phyloP scores from a whole-genome alignment of 352 stramenopile genomes.

The Pythium plurisporium region DNA sequence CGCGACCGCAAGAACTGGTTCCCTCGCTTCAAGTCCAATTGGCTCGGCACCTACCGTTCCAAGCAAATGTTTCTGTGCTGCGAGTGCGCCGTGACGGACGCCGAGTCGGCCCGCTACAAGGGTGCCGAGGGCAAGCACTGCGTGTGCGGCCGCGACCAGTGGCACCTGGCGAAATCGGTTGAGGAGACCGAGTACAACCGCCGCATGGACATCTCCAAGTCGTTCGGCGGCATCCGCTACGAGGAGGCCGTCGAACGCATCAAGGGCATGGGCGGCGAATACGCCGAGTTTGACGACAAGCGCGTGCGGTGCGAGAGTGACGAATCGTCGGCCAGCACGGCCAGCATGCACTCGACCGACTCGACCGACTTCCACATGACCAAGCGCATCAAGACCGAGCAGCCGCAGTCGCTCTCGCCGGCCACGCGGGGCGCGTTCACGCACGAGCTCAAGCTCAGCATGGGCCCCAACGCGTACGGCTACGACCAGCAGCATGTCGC shows the following conservation, averaged over 20 bases:
- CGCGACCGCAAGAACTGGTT: conserved; percentile 86
- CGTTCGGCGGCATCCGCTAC: conserved; percentile 75
- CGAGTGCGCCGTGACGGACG: conserved; percentile 63
- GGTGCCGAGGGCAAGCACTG: conserved; percentile 81
- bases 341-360: conserved; percentile 19
- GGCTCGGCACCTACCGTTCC: conserved; percentile 80
- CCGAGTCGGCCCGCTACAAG: conserved; percentile 55
- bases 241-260: conserved; percentile 70
- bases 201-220: conserved; percentile 80
- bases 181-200: conserved; percentile 83
- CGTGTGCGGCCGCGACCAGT: conserved; percentile 73
- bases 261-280: conserved; percentile 46
- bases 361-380: conserved; percentile 9
- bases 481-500: conserved; percentile 11
- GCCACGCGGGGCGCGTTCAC: conserved; percentile 6
- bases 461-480: conserved; percentile 14
- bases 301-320: conserved; percentile 37
- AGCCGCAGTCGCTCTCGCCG: neutral
- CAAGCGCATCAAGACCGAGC: conserved; percentile 22
- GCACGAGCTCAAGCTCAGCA: conserved; percentile 24
- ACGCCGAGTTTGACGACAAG: conserved; percentile 38
- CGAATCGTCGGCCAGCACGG: conserved; percentile 19
- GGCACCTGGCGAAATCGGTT: conserved; percentile 76
- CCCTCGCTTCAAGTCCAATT: conserved; percentile 86
- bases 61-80: conserved; percentile 86